phyloP scores from a whole-genome alignment of 208 protist genomes.

The Strigomonas galati region DNA sequence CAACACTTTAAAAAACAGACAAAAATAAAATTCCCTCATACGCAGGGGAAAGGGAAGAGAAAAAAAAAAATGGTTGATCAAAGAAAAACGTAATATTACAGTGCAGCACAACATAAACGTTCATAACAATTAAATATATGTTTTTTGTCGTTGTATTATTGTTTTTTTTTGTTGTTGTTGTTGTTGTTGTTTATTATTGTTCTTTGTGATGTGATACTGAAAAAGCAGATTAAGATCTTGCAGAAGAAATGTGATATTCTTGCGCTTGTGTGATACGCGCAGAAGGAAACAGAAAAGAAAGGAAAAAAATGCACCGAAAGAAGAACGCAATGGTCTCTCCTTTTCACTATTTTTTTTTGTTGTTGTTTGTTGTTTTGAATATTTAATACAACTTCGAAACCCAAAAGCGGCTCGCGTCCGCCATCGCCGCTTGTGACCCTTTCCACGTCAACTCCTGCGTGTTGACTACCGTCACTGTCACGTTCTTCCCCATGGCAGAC shows the following conservation, averaged over 20 bases:
- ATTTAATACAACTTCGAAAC: background rate
- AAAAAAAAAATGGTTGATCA: background rate
- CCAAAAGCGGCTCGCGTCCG: background rate
- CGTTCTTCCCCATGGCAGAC: background rate
- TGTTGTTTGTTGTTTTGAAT: too few species aligned
- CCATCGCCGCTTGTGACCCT: background rate
- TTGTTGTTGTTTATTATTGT: too few species aligned
- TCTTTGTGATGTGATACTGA: too few species aligned
- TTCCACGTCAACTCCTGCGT: slow-evolving; percentile 23
- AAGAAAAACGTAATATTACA: background rate
- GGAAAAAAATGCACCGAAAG: background rate
- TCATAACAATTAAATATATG: background rate
- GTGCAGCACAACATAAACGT: background rate
- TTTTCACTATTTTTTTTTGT: background rate
- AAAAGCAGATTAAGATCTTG: too few species aligned
- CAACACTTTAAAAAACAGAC: too few species aligned
- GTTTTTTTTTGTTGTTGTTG: too few species aligned
- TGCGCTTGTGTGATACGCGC: background rate
- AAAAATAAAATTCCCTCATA: background rate
- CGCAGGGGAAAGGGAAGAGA: background rate
- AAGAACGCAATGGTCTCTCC: background rate
- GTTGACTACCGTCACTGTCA: slow-evolving; percentile 16
- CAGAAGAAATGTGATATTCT: background rate
- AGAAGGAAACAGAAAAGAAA: slow-evolving; percentile 10
- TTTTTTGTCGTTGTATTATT: too few species aligned